Base-by-base conservation (phyloP, 2,329 filamentous ascomycete species). In the Aspergillus japonicus region DNA sequence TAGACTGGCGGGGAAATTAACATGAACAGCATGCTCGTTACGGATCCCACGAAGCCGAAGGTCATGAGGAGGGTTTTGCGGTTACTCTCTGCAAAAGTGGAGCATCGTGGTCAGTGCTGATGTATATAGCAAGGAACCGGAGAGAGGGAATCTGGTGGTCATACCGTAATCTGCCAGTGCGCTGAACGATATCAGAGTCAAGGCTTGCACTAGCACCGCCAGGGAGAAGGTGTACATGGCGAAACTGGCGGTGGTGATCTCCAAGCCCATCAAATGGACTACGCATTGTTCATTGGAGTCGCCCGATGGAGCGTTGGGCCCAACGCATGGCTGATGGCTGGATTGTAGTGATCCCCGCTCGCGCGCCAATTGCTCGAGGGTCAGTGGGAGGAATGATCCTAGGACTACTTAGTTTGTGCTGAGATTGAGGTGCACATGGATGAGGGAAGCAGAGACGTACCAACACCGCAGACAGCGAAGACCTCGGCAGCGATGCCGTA, bases 401-500 rank as follows among this genome's bases (percentile, higher is more conserved):
- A 52, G 48, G 3, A 31, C 50, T 14, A 47, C 11, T 14, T 23
- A 51, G 31, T 31, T 35, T 24, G 4, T 11, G 21, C 29, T 42
- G 6, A 12, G 16, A 24, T 12, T 19, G 39, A 44, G 39, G 16
- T n/a, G 39, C 19, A 10, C 7, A 21, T 16, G 12, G 48, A 53
- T 5, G 42, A 14, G n/a, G 26, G 2, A 1, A 14, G 21, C 50
- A 12, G 16, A 21, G 29, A 66, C 71, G 56, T 62, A 73, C 92
- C 86, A 61, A 89, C 83, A 44, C 87, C 92, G 73, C 92, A 96
- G 56, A 97, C 90, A 19, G 96, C 91, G 74, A 96, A 97, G 54
- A 95, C 92, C 78, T 97, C 93, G 24, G 92, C 91, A n/a, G 93
- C 93, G 78, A 96, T 96, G 24, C 89, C 90, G 75, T 97, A 96